phyloP scores from a whole-genome alignment of 371 early-diverging fungal genomes.

The Batkoa obscura region DNA sequence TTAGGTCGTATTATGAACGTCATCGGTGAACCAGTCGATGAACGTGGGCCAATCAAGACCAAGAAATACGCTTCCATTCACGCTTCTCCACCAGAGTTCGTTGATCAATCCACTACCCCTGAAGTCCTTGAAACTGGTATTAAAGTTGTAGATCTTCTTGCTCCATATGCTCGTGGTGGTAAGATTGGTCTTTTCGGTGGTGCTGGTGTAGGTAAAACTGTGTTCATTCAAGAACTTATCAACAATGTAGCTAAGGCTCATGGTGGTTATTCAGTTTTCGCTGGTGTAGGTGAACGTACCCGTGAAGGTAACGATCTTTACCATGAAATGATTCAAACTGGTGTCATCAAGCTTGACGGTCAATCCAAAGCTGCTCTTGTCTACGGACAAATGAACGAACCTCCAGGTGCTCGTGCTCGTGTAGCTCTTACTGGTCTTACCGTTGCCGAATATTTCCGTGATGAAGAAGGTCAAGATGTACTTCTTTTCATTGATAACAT shows the following conservation, averaged over 20 bases:
- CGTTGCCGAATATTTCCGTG: slow-evolving; percentile 98
- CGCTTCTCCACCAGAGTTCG: slow-evolving; percentile 85
- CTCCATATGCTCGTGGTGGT: slow-evolving; percentile 95
- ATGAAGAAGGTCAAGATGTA: slow-evolving; percentile 97
- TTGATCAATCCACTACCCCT: slow-evolving; percentile 91
- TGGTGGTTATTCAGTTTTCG: slow-evolving; percentile 96
- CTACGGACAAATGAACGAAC: slow-evolving; percentile 99
- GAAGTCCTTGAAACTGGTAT: slow-evolving; percentile 95
- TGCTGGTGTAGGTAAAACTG: slow-evolving; percentile 98
- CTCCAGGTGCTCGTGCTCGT: slow-evolving; percentile 98
- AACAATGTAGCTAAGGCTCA: slow-evolving; percentile 97
- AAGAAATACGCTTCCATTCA: slow-evolving; percentile 78
- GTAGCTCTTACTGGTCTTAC: slow-evolving; percentile 95
- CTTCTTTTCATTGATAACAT: slow-evolving; percentile 98
- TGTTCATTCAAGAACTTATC: slow-evolving; percentile 93
- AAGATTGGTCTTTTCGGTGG: slow-evolving; percentile 98
- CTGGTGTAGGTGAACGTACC: slow-evolving; percentile 95
- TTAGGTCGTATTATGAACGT: slow-evolving; percentile 97
- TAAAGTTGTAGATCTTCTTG: slow-evolving; percentile 96
- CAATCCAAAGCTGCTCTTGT: slow-evolving; percentile 90
- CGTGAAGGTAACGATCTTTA: slow-evolving; percentile 98
- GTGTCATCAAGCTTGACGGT: slow-evolving; percentile 89
- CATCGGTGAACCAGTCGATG: slow-evolving; percentile 95
- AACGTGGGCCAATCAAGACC: slow-evolving; percentile 90
- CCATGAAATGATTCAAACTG: slow-evolving; percentile 90